A percentile compares a stretch with the other conserved stretches of the same genome.
phyloP scores from a whole-genome alignment of 495 filamentous ascomycete species.

The Daldinia loculata region DNA sequence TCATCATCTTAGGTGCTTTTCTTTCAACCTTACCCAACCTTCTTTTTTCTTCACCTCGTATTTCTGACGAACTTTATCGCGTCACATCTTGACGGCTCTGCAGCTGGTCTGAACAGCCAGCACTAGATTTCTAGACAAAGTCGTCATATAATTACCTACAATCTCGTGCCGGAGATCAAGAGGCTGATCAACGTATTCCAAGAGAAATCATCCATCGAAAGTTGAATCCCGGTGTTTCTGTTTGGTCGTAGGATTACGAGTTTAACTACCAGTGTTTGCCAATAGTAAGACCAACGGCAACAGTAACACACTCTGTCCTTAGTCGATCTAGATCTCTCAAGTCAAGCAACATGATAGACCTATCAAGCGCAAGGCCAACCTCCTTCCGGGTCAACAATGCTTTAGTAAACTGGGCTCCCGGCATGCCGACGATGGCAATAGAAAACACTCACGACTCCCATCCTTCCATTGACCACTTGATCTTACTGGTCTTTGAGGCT shows the following conservation, averaged over 20 bases:
- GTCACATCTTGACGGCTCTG: constrained; percentile 17
- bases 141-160: constrained; percentile 4
- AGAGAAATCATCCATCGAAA: neutral
- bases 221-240: constrained; percentile 5
- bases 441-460: constrained; percentile 56
- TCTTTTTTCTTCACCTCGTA: neutral
- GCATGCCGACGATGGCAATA: constrained; percentile 44
- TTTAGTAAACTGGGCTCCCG: constrained; percentile 50
- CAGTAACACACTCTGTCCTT: constrained; percentile 1
- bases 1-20: constrained; percentile 1
- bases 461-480: constrained; percentile 74
- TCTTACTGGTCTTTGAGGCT: constrained; percentile 92
- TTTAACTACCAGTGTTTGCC: neutral
- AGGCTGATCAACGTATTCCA: neutral
- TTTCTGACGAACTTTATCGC: constrained; percentile 1
- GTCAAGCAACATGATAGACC: constrained; percentile 43
- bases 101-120: constrained; percentile 37
- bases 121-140: constrained; percentile 33
- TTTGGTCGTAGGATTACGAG: constrained; percentile 1
- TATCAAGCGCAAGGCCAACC: constrained; percentile 65
- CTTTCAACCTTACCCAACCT: neutral
- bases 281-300: constrained; percentile 3
- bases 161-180: neutral
- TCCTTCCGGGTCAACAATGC: constrained; percentile 68
- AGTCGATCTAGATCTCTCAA: neutral